Evolutionary conservation across 1,284 basidiomycete genomes (phyloP).

Genomic region (Mixia osmundae): DNA sequence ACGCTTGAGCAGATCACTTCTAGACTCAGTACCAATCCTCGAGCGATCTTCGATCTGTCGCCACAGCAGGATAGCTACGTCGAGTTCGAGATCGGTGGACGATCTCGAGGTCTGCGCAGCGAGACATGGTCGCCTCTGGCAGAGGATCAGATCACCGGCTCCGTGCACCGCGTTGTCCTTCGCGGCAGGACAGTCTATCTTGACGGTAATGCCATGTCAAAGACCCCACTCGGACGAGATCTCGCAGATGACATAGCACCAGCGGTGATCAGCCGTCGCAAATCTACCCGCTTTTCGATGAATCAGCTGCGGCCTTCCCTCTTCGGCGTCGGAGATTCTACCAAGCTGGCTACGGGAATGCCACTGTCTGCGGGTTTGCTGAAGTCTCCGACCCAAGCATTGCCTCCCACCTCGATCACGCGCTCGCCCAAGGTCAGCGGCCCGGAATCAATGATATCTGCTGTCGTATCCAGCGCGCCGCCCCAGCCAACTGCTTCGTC

Average conservation of each 20-base stretch:
- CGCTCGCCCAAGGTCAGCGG: constrained; percentile 13
- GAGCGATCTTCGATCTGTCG: constrained; percentile 70
- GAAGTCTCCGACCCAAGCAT: constrained; percentile 16
- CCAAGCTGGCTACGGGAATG: too few species aligned
- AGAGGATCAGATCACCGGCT: constrained; percentile 40
- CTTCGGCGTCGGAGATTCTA: constrained; percentile 11
- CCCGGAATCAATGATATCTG: neutral
- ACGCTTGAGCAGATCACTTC: constrained; percentile 58
- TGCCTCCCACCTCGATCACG: too few species aligned
- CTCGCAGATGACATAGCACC: constrained; percentile 41
- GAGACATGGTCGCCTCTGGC: constrained; percentile 61
- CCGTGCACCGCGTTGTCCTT: constrained; percentile 72
- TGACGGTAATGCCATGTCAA: constrained; percentile 50
- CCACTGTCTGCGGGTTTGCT: too few species aligned
- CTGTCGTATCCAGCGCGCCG: neutral
- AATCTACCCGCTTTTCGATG: constrained; percentile 18
- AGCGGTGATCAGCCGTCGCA: constrained; percentile 23
- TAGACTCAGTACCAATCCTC: constrained; percentile 73
- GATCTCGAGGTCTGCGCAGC: constrained; percentile 25
- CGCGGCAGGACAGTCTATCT: constrained; percentile 79
- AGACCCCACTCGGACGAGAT: constrained; percentile 45
- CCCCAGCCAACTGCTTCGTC: constrained; percentile 3
- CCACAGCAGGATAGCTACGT: constrained; percentile 52
- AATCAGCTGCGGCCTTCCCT: constrained; percentile 11
- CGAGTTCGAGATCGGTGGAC: constrained; percentile 72